phyloP scores from a whole-genome alignment of 805 yeast species.

The Danielia oregonensis region DNA sequence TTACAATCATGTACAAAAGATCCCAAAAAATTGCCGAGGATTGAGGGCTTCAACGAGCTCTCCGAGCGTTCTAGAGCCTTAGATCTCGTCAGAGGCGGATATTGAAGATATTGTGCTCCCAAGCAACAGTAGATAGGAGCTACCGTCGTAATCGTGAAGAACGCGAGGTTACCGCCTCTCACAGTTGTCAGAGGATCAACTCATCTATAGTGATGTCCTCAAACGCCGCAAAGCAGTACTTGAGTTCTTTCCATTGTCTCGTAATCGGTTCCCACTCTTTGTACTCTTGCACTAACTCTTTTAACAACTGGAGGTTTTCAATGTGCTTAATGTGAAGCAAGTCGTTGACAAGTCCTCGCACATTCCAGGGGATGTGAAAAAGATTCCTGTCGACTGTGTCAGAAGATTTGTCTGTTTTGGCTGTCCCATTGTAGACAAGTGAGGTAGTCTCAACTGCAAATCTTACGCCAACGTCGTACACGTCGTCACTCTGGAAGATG shows the following conservation, averaged over 20 bases:
- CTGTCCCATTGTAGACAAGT: constrained; percentile 8
- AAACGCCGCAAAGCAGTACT: constrained; percentile 31
- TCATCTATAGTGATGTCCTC: constrained; percentile 30
- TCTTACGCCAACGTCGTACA: constrained; percentile 27
- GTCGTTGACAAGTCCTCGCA: constrained; percentile 36
- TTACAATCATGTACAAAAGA: no score
- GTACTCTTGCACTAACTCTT: constrained; percentile 23
- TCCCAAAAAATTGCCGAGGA: no score
- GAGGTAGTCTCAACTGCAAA: constrained; percentile 37
- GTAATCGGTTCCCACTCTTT: constrained; percentile 26
- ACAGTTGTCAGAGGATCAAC: constrained; percentile 15
- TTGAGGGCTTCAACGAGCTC: no score
- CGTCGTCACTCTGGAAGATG: constrained; percentile 19
- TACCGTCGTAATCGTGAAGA: no score
- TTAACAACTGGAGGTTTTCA: constrained; percentile 19
- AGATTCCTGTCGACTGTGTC: constrained; percentile 14
- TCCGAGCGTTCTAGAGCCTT: no score
- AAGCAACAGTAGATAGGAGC: no score
- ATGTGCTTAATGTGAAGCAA: constrained; percentile 30
- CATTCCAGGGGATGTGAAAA: constrained; percentile 36
- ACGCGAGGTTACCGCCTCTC: no score
- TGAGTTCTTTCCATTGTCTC: constrained; percentile 30
- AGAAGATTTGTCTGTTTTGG: not conserved
- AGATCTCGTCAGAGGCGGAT: no score
- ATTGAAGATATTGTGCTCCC: no score